A percentile compares a stretch with the other conserved stretches of the same genome.
Conservation (phyloP, 208 protist species). For the Trypanosoma vivax region DNA sequence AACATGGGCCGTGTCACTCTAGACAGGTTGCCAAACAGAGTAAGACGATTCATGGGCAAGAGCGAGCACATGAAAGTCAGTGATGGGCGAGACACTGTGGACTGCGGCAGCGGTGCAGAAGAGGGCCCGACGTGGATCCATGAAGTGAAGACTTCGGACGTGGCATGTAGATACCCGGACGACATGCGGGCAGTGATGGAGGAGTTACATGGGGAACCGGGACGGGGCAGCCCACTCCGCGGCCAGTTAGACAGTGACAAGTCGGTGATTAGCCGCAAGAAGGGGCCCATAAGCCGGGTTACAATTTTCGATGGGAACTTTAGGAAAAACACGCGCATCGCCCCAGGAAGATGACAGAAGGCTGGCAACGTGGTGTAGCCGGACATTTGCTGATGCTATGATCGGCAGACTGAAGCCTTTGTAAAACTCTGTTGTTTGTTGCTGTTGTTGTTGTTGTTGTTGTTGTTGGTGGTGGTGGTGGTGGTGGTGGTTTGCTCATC, state of each 20-base stretch:
- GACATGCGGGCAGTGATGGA: conserved; percentile 77
- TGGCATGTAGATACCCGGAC: conserved; percentile 67
- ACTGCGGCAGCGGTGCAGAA: conserved; percentile 1
- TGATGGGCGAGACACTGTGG: background rate
- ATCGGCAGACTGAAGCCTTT: too few relatives aligned
- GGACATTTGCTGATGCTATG: too few relatives aligned
- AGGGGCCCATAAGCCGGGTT: conserved; percentile 69
- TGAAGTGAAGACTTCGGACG: conserved; percentile 67
- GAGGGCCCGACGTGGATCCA: conserved; percentile 51
- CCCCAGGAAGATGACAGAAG: conserved; percentile 28
- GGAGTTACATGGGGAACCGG: conserved; percentile 30
- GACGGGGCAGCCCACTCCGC: background rate
- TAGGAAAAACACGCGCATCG: conserved; percentile 39
- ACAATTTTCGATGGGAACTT: conserved; percentile 45
- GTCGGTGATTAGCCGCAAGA: conserved; percentile 73
- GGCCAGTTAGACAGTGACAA: conserved; percentile 7
- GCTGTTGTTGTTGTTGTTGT: conserved; percentile 3
- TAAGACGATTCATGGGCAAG: conserved; percentile 20
- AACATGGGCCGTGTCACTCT: conserved; percentile 78
- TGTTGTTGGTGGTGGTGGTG: background rate
- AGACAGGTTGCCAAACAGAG: conserved; percentile 62
- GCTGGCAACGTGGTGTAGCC: background rate
- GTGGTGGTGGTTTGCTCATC: background rate
- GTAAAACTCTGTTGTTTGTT: too few relatives aligned
- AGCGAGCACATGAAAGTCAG: conserved; percentile 5